phyloP scores from a whole-genome alignment of 2,329 filamentous ascomycete genomes.

The Leptodontidium sp. region DNA sequence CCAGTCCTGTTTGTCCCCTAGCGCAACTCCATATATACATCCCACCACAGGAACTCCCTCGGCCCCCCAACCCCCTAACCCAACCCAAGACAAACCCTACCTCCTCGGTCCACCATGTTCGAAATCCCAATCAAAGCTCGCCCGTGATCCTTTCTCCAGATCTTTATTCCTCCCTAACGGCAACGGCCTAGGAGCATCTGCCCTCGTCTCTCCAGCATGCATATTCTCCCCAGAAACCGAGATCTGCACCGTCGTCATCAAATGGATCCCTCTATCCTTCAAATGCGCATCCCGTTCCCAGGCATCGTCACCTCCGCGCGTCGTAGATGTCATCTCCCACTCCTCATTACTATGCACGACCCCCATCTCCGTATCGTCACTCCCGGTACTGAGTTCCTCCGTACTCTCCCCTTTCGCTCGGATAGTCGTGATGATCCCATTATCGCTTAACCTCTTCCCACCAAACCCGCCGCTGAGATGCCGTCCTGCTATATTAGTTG shows the following conservation, averaged over 20 bases:
- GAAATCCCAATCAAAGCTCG: slow-evolving; percentile 17
- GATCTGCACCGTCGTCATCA: slow-evolving; percentile 31
- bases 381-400: slow-evolving; percentile 21
- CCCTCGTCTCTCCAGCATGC: slow-evolving; percentile 1
- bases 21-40: too few species aligned
- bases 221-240: slow-evolving; percentile 26
- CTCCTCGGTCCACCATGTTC: slow-evolving; percentile 6
- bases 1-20: too few species aligned
- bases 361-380: slow-evolving; percentile 27
- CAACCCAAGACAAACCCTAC: neutral
- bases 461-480: slow-evolving; percentile 23
- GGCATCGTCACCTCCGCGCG: neutral
- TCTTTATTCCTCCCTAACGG: neutral
- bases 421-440: slow-evolving; percentile 26
- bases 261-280: slow-evolving; percentile 20
- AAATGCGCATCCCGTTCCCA: neutral
- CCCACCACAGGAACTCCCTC: too few species aligned
- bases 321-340: slow-evolving; percentile 13
- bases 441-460: slow-evolving; percentile 26
- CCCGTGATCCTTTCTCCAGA: slow-evolving; percentile 1
- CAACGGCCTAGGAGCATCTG: neutral
- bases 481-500: slow-evolving; percentile 21
- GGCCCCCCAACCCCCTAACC: too few species aligned
- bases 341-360: slow-evolving; percentile 10
- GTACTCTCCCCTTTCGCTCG: slow-evolving; percentile 25